These are phyloP conservation scores for Yamadazyma scolyti DNA, from an alignment of 805 yeast genomes.

Conservation along the genomic window DNA sequence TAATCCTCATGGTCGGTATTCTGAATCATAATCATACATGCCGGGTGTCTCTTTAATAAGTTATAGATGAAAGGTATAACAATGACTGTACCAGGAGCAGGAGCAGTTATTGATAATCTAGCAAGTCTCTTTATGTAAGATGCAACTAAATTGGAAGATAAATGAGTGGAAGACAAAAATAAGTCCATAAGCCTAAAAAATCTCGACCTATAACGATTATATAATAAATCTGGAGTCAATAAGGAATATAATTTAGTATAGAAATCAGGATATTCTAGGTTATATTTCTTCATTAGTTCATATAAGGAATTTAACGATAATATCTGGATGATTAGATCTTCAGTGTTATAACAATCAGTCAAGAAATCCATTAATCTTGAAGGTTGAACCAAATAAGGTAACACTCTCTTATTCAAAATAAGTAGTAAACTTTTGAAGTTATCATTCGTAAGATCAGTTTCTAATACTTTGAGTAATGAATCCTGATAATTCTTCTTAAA, in stretches of 20 bases:
- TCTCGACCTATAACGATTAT: conserved; percentile 77
- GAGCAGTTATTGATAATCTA: conserved; percentile 67
- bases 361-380: conserved; percentile 88
- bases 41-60: conserved; percentile 84
- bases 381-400: conserved; percentile 78
- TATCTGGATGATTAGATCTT: conserved; percentile 55
- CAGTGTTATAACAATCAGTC: conserved; percentile 72
- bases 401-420: conserved; percentile 76
- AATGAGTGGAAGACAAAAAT: conserved; percentile 81
- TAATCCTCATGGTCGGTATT: conserved; percentile 30
- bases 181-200: conserved; percentile 84
- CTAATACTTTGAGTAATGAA: conserved; percentile 58
- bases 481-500: conserved; percentile 69
- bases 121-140: conserved; percentile 84
- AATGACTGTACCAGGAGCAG: conserved; percentile 86
- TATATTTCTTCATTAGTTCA: conserved; percentile 74
- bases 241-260: conserved; percentile 77
- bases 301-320: conserved; percentile 85
- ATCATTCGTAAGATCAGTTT: conserved; percentile 40
- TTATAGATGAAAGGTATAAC: conserved; percentile 90
- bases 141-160: conserved; percentile 79
- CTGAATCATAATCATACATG: conserved; percentile 88
- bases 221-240: conserved; percentile 70
- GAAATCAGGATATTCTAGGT: conserved; percentile 90
- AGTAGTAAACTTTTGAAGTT: conserved; percentile 71